phyloP scores from a whole-genome alignment of 2,329 filamentous ascomycete genomes.

The Aurifilum marmelostoma region DNA sequence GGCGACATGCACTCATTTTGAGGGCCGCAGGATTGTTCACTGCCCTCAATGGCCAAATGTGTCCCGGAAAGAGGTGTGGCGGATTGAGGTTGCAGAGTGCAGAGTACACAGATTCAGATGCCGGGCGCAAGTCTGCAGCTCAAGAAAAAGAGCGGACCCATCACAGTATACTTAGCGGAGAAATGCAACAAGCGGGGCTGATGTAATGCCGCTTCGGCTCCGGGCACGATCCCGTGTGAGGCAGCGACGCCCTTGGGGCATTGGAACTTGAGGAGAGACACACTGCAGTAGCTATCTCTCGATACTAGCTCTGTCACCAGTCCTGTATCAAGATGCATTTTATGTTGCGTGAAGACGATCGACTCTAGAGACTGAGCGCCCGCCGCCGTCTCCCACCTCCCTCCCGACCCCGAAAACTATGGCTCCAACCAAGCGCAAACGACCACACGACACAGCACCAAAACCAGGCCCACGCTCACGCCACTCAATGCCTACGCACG shows the following conservation, averaged over 20 bases:
- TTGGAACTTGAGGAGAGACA: not conserved
- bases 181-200: not conserved
- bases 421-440: conserved; percentile 40
- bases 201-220: conserved; percentile 11
- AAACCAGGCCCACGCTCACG: conserved; percentile 7
- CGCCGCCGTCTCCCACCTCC: too few relatives aligned
- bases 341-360: not conserved
- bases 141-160: not conserved
- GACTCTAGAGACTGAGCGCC: not conserved
- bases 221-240: not conserved
- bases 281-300: not conserved
- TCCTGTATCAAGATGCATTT: not conserved
- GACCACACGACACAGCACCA: conserved; percentile 30
- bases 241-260: not conserved
- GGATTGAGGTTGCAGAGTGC: not conserved
- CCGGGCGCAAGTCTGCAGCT: not conserved
- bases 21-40: not conserved
- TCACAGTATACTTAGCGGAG: not conserved
- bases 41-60: conserved; percentile 1
- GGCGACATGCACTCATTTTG: conserved; percentile 19
- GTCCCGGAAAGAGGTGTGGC: not conserved
- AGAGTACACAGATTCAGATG: not conserved
- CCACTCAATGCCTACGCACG: not conserved
- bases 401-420: conserved; percentile 29
- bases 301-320: not conserved